Conservation (phyloP, 1,139 yeast genomes). For the Protomyces inouyei region DNA sequence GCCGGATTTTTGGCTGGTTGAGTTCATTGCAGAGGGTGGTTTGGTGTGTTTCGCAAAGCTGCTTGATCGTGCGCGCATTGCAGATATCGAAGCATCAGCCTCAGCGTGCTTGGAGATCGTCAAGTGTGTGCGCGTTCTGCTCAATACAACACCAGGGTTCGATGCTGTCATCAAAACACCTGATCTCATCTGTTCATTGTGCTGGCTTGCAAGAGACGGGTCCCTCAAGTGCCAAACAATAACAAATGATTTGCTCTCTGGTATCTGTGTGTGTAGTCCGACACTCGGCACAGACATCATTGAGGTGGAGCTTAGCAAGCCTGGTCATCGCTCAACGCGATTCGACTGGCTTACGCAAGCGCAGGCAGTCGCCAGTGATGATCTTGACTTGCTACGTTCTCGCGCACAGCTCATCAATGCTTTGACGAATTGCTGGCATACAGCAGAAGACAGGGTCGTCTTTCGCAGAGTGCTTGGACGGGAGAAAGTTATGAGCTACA, state of each 20-base stretch:
- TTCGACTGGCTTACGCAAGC: not conserved
- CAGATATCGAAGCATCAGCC: not conserved
- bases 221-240: not conserved
- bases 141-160: constrained; percentile 3
- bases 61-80: not conserved
- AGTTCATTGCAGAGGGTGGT: constrained; percentile 2
- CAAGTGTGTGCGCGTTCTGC: constrained; percentile 14
- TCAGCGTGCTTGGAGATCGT: not conserved
- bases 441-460: constrained; percentile 12
- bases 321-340: not conserved
- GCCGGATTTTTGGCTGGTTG: not conserved
- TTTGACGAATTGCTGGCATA: not conserved
- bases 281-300: not conserved
- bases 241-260: constrained; percentile 8
- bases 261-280: not conserved
- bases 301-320: not conserved
- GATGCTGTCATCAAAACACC: not conserved
- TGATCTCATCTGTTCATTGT: not conserved
- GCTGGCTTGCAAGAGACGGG: not conserved
- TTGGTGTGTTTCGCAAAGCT: not conserved
- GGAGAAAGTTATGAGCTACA: not conserved
- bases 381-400: not conserved
- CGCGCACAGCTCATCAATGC: constrained; percentile 2
- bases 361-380: not conserved
- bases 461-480: not conserved